A percentile compares a stretch with the other conserved stretches of the same genome.
phyloP scores from a whole-genome alignment of 371 early-diverging fungal genomes.

The Coemansia sp. region DNA sequence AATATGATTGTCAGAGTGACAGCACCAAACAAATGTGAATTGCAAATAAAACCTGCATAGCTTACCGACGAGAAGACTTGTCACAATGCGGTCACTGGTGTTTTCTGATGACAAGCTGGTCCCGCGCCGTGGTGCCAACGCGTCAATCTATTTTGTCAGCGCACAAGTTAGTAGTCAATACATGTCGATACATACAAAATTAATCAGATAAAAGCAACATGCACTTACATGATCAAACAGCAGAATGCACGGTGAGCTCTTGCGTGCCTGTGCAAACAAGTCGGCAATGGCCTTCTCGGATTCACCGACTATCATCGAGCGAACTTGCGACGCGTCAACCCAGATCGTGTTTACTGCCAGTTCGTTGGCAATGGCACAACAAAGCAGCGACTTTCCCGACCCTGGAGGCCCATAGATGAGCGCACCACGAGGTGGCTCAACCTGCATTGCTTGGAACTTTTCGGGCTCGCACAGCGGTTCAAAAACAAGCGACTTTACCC shows the following conservation, averaged over 20 bases:
- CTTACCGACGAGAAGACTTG: conserved; percentile 73
- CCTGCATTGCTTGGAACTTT: conserved; percentile 80
- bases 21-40: too few relatives aligned
- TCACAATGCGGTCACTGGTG: conserved; percentile 76
- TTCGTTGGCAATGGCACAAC: conserved; percentile 92
- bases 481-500: conserved; percentile 62
- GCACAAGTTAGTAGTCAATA: conserved; percentile 20
- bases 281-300: conserved; percentile 74
- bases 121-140: conserved; percentile 68
- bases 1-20: too few relatives aligned
- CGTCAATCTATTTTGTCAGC: conserved; percentile 57
- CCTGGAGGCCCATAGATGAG: conserved; percentile 93
- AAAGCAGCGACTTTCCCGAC: conserved; percentile 95
- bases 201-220: background rate
- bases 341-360: conserved; percentile 72
- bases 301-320: conserved; percentile 82
- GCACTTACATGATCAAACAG: conserved; percentile 61
- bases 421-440: conserved; percentile 89
- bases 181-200: background rate
- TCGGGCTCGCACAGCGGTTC: conserved; percentile 86
- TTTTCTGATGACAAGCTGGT: conserved; percentile 70
- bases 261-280: conserved; percentile 71
- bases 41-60: background rate
- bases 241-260: conserved; percentile 79
- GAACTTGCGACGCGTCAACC: conserved; percentile 72